phyloP scores from a whole-genome alignment of 352 stramenopile genomes.

The Globisporangium middletonii region DNA sequence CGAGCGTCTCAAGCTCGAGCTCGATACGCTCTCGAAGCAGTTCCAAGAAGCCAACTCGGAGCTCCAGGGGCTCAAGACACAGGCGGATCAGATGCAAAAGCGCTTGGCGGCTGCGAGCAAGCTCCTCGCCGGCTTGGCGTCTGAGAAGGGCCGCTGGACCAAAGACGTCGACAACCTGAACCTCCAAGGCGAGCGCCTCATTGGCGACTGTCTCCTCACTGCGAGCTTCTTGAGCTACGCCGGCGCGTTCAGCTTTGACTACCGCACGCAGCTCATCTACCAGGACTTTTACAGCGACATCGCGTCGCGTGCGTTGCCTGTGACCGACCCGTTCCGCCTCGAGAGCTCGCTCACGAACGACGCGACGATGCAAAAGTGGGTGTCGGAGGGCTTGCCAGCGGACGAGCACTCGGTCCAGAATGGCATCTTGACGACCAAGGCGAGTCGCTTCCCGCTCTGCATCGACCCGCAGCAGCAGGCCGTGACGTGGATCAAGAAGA shows the following conservation, averaged over 20 bases:
- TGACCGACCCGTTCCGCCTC: conserved; percentile 86
- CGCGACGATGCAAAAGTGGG: conserved; percentile 92
- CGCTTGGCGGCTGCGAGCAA: conserved; percentile 89
- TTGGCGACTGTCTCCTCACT: conserved; percentile 88
- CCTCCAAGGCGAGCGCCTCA: conserved; percentile 77
- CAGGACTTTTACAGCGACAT: conserved; percentile 87
- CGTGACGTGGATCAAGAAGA: conserved; percentile 96
- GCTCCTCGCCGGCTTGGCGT: conserved; percentile 88
- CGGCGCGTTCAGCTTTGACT: conserved; percentile 90
- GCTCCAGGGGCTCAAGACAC: conserved; percentile 86
- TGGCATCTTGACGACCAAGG: conserved; percentile 92
- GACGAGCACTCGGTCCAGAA: conserved; percentile 96
- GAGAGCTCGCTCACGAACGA: conserved; percentile 91
- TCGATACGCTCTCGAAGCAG: conserved; percentile 88
- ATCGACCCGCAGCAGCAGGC: conserved; percentile 96
- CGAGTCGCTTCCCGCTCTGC: conserved; percentile 92
- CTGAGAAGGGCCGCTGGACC: conserved; percentile 90
- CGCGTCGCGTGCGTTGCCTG: conserved; percentile 54
- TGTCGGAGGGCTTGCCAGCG: conserved; percentile 89
- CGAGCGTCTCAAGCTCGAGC: conserved; percentile 73
- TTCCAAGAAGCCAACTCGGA: conserved; percentile 91
- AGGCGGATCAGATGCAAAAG: conserved; percentile 95
- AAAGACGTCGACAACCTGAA: conserved; percentile 88
- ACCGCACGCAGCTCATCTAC: conserved; percentile 87
- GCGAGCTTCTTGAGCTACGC: conserved; percentile 90